phyloP scores from a whole-genome alignment of 169 alveolate genomes.

The Eimeria necatrix region DNA sequence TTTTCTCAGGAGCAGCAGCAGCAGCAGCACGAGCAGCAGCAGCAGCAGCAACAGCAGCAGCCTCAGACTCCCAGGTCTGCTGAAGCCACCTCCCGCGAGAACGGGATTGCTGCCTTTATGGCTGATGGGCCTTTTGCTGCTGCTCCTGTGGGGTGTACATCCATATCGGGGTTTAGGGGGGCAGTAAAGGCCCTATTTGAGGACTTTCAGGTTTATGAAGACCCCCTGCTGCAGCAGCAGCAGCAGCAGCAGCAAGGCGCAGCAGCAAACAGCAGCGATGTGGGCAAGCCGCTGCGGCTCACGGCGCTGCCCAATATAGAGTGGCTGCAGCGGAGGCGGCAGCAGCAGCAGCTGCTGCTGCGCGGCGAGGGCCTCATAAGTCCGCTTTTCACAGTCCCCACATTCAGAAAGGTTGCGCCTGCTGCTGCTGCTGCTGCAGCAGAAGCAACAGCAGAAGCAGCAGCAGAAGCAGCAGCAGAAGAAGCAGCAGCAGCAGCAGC shows the following conservation, averaged over 20 bases:
- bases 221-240: neutral
- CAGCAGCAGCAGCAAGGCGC: neutral
- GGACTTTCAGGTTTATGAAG: constrained; percentile 70
- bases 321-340: neutral
- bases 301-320: neutral
- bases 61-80: neutral
- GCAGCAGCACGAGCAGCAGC: neutral
- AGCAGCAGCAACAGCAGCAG: constrained; percentile 15
- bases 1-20: neutral
- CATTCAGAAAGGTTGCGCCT: neutral
- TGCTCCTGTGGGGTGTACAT: neutral
- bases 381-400: neutral
- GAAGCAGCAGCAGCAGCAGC: neutral
- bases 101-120: neutral
- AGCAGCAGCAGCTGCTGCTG: constrained; percentile 38
- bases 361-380: neutral
- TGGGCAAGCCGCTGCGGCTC: neutral
- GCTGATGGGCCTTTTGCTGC: neutral
- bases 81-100: neutral
- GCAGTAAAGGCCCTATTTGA: constrained; percentile 39
- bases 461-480: neutral
- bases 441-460: neutral
- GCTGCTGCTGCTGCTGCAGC: neutral
- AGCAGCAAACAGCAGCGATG: neutral
- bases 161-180: neutral